Evolutionary conservation across 2,329 filamentous ascomycete species (phyloP).

Genomic region (Ophidiomyces ophidiicola): DNA sequence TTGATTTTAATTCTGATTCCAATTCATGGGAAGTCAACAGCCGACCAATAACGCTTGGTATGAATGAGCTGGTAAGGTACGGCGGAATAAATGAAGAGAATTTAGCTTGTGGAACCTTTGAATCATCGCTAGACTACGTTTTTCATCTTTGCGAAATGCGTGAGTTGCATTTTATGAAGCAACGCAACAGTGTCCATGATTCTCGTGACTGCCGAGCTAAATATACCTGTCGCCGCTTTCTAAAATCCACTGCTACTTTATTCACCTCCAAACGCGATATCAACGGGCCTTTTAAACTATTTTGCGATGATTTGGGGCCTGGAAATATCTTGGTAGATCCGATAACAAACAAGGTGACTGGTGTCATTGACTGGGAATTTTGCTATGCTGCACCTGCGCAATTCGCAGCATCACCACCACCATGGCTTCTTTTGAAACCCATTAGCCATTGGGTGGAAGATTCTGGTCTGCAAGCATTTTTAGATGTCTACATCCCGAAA

Average conservation of each 20-base stretch:
- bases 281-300: conserved; percentile 17
- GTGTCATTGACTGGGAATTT: conserved; percentile 23
- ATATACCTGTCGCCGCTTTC: conserved; percentile 20
- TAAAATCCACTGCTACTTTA: conserved; percentile 14
- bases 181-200: conserved; percentile 30
- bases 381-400: conserved; percentile 18
- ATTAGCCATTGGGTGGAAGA: conserved; percentile 15
- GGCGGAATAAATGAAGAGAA: conserved; percentile 17
- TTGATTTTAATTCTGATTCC: background rate
- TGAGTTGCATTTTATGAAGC: conserved; percentile 27
- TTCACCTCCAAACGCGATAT: conserved; percentile 11
- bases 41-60: conserved; percentile 33
- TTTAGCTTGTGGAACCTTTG: conserved; percentile 4
- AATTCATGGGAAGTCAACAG: conserved; percentile 22
- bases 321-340: conserved; percentile 20
- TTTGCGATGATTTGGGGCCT: conserved; percentile 20
- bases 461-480: background rate
- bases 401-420: conserved; percentile 17
- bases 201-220: conserved; percentile 34
- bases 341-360: conserved; percentile 14
- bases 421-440: conserved; percentile 18
- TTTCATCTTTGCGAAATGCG: conserved; percentile 5
- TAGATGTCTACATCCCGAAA: background rate
- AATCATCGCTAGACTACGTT: conserved; percentile 11
- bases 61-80: conserved; percentile 29